Conservation (phyloP, 495 filamentous ascomycete genomes). For the Daldinia concentrica region DNA sequence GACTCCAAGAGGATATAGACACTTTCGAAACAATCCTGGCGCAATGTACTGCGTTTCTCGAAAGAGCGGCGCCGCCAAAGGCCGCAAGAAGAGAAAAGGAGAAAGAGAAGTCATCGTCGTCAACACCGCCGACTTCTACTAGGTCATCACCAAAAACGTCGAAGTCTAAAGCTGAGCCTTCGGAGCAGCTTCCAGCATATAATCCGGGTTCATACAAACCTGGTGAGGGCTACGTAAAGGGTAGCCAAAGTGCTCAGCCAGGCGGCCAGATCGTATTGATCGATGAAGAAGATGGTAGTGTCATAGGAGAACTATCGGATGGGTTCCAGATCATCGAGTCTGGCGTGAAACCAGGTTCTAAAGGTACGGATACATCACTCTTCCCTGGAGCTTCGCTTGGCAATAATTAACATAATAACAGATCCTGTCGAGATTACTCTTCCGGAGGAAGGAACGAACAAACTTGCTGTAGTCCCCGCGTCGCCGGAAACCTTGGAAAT, state of each 20-base stretch:
- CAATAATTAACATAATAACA: conserved; percentile 47
- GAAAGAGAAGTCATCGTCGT: conserved; percentile 61
- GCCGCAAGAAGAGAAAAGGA: conserved; percentile 56
- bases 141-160: conserved; percentile 49
- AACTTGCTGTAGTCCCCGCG: conserved; percentile 77
- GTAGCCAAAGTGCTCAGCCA: conserved; percentile 58
- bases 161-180: conserved; percentile 53
- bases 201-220: conserved; percentile 82
- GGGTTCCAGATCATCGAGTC: conserved; percentile 82
- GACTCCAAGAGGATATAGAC: conserved; percentile 90
- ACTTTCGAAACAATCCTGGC: conserved; percentile 97
- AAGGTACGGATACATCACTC: conserved; percentile 66
- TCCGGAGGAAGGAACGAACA: conserved; percentile 73
- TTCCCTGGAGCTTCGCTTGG: neutral
- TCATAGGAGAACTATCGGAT: conserved; percentile 89
- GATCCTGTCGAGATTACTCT: conserved; percentile 93
- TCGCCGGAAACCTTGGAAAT: conserved; percentile 82
- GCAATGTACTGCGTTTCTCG: conserved; percentile 93
- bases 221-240: conserved; percentile 76
- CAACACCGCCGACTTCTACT: conserved; percentile 48
- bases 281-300: conserved; percentile 93
- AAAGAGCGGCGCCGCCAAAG: conserved; percentile 72
- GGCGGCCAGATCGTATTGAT: conserved; percentile 88
- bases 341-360: conserved; percentile 80
- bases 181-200: conserved; percentile 66